Percentiles rank a stretch among this genome's conserved stretches.
Conservation (phyloP, 176 grass and related monocot genomes). For the Melocanna baccifera region DNA sequence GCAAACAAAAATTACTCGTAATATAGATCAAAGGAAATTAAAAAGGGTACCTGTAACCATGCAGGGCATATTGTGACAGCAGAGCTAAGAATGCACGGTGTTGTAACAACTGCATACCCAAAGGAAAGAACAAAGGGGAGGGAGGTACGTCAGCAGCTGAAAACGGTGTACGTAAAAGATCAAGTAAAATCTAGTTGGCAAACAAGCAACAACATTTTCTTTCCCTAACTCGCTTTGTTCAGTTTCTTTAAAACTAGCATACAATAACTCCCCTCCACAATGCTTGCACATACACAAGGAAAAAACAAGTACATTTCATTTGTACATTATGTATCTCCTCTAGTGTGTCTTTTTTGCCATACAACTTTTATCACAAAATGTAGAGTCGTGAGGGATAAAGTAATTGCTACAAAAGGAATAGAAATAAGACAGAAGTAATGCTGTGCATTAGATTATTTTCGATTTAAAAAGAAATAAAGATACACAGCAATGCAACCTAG, state of each 20-base stretch:
- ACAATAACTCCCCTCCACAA: neutral
- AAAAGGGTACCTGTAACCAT: slow-evolving; percentile 55
- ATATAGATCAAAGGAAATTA: neutral
- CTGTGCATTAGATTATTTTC: neutral
- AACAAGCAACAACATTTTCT: neutral
- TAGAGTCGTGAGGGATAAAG: neutral
- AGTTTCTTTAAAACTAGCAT: neutral
- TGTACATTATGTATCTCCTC: too few species aligned
- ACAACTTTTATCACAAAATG: neutral
- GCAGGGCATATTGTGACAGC: slow-evolving; percentile 56
- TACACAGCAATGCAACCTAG: too few species aligned
- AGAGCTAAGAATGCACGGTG: slow-evolving; percentile 68
- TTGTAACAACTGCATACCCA: slow-evolving; percentile 50
- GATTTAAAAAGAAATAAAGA: neutral
- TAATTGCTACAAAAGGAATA: neutral
- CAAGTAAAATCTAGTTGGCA: neutral
- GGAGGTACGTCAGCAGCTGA: slow-evolving; percentile 3
- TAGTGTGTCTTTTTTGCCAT: neutral
- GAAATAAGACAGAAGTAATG: neutral
- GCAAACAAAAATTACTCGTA: slow-evolving; percentile 6
- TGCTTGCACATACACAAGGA: too few species aligned
- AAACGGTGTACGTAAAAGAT: neutral
- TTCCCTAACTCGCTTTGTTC: neutral
- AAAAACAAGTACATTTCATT: too few species aligned
- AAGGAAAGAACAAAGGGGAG: neutral